These are phyloP conservation scores for Schizopora paradoxa DNA, from an alignment of 1,284 basidiomycete genomes.

Conservation along the genomic window DNA sequence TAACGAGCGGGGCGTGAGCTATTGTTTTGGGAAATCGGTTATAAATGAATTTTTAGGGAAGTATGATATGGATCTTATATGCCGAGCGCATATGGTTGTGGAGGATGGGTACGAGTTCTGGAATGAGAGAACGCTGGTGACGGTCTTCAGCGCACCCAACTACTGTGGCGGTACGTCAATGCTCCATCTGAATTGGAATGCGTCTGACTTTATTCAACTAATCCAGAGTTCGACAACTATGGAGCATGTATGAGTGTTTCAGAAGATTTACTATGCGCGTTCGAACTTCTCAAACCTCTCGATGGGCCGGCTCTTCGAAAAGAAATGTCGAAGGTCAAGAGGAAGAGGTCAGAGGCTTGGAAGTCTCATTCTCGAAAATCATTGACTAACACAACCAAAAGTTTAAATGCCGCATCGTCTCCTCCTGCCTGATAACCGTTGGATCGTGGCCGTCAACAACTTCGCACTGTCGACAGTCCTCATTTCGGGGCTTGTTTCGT, in stretches of 20 bases:
- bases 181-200: slow-evolving; percentile 15
- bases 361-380: neutral
- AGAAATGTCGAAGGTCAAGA: slow-evolving; percentile 98
- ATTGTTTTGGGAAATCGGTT: slow-evolving; percentile 97
- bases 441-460: neutral
- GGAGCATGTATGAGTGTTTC: slow-evolving; percentile 96
- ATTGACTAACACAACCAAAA: slow-evolving; percentile 1
- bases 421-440: slow-evolving; percentile 10
- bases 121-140: slow-evolving; percentile 98
- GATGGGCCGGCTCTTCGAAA: slow-evolving; percentile 95
- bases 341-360: slow-evolving; percentile 94
- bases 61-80: slow-evolving; percentile 98
- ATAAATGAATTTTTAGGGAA: slow-evolving; percentile 94
- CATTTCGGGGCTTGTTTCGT: no score
- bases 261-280: slow-evolving; percentile 95
- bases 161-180: slow-evolving; percentile 85
- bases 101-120: slow-evolving; percentile 99
- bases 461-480: no score
- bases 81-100: slow-evolving; percentile 99
- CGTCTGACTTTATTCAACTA: slow-evolving; percentile 14
- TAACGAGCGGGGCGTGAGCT: slow-evolving; percentile 99
- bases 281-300: slow-evolving; percentile 94
- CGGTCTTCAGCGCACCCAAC: slow-evolving; percentile 97
- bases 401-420: slow-evolving; percentile 15
- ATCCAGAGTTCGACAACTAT: slow-evolving; percentile 92